Base-by-base conservation (phyloP, 2,329 filamentous ascomycete species). In the Exophiala alcalophila region DNA sequence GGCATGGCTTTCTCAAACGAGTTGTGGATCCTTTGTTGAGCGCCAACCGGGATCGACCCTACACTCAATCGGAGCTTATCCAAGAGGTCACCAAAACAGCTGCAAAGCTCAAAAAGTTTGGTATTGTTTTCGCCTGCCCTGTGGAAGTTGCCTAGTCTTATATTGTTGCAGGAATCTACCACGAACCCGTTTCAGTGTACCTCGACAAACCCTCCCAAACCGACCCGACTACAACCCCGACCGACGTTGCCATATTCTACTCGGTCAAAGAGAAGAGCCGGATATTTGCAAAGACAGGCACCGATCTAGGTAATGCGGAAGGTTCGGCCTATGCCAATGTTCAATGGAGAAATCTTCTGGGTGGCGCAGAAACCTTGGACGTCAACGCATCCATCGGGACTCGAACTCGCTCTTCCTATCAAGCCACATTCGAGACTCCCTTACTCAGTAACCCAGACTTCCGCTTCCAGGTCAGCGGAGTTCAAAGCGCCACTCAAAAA, bases 291-390 rank as follows among this genome's bases (percentile, higher is more conserved):
- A 94, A 94, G 70, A 95, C 90, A 0, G 92, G 92, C 47, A 97
- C 92, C 6, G 91, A 97, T 61, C 76, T 95, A 31, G 92, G 92
- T 50, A 94, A 94, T 60, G 82, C 87, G 15, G 92, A 98, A 66
- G 92, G 91, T 24, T 94, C 90, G 5, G 91, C 90, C 3, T 97
- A 94, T 61, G 83, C 86, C 54, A 91, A 92, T 55, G 76, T 89
- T 30, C 75, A 91, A 37, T 83, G 89, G 72, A 83, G 92, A 55
- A 98, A 98, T 66, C 77, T 98, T 47, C 87, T 98, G 62, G 92
- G 92, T 37, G 92, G 92, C 26, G 92, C 90, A 16, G 92, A 98
- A 70, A 85, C 84, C 43, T 69, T 98, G 50, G 87, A 86, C 38
- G 71, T 94, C 47, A 91, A 95, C 59, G 90, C 87, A 34, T 90